phyloP scores from a whole-genome alignment of 2,329 filamentous ascomycete genomes.

The Dactylellina parvicollis region DNA sequence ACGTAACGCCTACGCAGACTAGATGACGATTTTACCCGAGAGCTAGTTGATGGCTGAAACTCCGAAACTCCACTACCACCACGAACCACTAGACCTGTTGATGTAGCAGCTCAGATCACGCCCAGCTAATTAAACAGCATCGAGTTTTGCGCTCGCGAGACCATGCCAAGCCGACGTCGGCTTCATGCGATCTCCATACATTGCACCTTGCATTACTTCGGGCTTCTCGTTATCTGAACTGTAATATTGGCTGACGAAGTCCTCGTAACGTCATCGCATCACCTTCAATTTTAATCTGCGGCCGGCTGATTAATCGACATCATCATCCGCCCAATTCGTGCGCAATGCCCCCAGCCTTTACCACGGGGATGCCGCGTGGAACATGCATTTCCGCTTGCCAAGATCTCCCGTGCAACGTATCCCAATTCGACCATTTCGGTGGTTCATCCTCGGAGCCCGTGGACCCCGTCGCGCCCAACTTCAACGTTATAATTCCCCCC shows the following conservation, averaged over 20 bases:
- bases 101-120: too few species aligned
- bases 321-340: neutral
- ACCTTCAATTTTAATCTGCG: constrained; percentile 13
- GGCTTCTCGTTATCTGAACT: neutral
- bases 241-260: constrained; percentile 1
- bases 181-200: too few species aligned
- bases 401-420: constrained; percentile 35
- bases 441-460: constrained; percentile 43
- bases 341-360: constrained; percentile 25
- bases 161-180: too few species aligned
- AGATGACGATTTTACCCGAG: constrained; percentile 22
- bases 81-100: too few species aligned
- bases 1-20: constrained; percentile 31
- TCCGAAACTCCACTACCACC: too few species aligned
- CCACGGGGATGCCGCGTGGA: constrained; percentile 36
- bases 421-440: constrained; percentile 31
- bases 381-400: constrained; percentile 35
- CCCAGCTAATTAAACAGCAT: too few species aligned
- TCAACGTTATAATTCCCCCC: constrained; percentile 29
- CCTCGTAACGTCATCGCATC: constrained; percentile 26
- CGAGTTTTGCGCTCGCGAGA: too few species aligned
- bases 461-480: constrained; percentile 21
- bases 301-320: constrained; percentile 27
- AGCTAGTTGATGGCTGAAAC: too few species aligned
- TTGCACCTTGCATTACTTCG: neutral